A percentile compares a stretch with the other conserved stretches of the same genome.
phyloP scores from a whole-genome alignment of 495 filamentous ascomycete genomes.

The Amphirosellinia nigrospora region DNA sequence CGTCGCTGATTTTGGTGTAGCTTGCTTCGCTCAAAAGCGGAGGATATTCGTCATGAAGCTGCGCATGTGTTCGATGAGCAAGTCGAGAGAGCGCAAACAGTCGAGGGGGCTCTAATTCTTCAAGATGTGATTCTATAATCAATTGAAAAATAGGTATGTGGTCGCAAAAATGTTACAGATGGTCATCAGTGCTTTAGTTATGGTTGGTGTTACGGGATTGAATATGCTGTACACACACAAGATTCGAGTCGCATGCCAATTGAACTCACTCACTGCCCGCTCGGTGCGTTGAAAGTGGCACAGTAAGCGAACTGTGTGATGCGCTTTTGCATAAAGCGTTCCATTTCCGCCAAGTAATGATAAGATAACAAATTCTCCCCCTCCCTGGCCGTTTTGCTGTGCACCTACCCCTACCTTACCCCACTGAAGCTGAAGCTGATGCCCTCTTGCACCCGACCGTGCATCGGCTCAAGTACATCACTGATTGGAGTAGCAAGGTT shows the following conservation, averaged over 20 bases:
- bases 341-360: neutral
- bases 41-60: neutral
- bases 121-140: neutral
- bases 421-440: neutral
- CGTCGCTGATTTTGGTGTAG: conserved; percentile 11
- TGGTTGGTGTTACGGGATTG: conserved; percentile 8
- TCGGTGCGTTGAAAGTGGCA: no score
- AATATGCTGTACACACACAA: conserved; percentile 18
- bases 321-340: conserved; percentile 22
- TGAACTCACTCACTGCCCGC: neutral
- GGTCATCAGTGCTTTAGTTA: neutral
- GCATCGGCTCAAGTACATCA: neutral
- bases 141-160: neutral
- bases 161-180: neutral
- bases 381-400: neutral
- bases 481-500: neutral
- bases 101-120: no score
- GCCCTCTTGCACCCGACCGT: neutral
- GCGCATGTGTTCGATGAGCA: neutral
- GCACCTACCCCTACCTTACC: neutral
- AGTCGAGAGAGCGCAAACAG: neutral
- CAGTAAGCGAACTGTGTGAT: conserved; percentile 11
- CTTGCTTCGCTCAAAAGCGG: neutral
- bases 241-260: neutral
- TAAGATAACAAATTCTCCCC: conserved; percentile 16